Evolutionary conservation across 345 rosid species (phyloP).

Genomic region (Eucalyptus caleyi): DNA sequence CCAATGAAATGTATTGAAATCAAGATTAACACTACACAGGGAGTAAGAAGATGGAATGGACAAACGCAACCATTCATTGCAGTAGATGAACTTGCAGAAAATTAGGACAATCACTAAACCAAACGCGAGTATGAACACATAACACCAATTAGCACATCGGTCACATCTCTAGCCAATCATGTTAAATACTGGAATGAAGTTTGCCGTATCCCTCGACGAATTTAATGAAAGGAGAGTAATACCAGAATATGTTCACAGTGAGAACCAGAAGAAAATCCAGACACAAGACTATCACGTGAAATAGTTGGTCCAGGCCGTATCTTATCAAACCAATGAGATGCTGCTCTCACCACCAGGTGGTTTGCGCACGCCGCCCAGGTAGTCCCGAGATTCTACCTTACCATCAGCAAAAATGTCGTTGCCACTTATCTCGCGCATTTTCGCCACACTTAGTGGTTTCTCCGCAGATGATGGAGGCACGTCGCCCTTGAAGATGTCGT

Average conservation of each 20-base stretch:
- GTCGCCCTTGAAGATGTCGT: slow-evolving; percentile 71
- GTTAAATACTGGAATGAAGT: not conserved
- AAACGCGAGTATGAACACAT: not conserved
- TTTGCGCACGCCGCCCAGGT: slow-evolving; percentile 87
- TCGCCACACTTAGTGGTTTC: slow-evolving; percentile 60
- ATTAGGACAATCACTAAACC: not conserved
- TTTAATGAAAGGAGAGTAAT: not conserved
- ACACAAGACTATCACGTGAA: not conserved
- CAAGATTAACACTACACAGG: not conserved
- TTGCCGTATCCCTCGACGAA: not conserved
- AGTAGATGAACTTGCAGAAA: not conserved
- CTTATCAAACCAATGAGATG: slow-evolving; percentile 66
- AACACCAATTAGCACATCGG: not conserved
- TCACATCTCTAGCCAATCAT: not conserved
- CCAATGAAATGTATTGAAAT: not conserved
- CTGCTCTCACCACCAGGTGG: slow-evolving; percentile 97
- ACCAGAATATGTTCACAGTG: not conserved
- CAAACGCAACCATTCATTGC: not conserved
- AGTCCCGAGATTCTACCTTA: slow-evolving; percentile 79
- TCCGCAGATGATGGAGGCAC: slow-evolving; percentile 40
- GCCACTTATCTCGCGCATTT: slow-evolving; percentile 76
- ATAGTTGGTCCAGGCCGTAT: not conserved
- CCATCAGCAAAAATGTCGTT: slow-evolving; percentile 84
- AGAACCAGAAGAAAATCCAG: not conserved
- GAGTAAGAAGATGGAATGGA: not conserved